Evolutionary conservation across 2,329 filamentous ascomycete species (phyloP).

Genomic region (Arachnomyces sp.): DNA sequence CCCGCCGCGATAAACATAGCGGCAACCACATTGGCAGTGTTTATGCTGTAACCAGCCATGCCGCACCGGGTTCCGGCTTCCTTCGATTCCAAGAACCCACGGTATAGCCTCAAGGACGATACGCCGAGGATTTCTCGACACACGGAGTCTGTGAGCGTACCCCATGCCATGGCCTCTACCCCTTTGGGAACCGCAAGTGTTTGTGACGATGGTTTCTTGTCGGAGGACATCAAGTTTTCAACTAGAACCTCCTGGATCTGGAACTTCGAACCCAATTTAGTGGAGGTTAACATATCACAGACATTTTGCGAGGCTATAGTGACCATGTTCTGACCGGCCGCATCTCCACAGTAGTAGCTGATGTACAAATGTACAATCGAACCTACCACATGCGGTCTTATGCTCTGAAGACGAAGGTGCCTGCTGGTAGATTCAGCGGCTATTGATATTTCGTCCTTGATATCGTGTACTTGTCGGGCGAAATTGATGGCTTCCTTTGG

Average conservation of each 20-base stretch:
- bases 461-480: slow-evolving; percentile 5
- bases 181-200: slow-evolving; percentile 17
- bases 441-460: slow-evolving; percentile 4
- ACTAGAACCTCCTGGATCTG: slow-evolving; percentile 12
- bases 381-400: slow-evolving; percentile 16
- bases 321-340: slow-evolving; percentile 24
- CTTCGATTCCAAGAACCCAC: slow-evolving; percentile 6
- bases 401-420: slow-evolving; percentile 8
- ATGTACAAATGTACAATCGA: slow-evolving; percentile 18
- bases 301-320: slow-evolving; percentile 22
- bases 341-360: slow-evolving; percentile 20
- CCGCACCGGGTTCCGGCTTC: slow-evolving; percentile 16
- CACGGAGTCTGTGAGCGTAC: slow-evolving; percentile 12
- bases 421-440: slow-evolving; percentile 10
- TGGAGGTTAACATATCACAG: slow-evolving; percentile 15
- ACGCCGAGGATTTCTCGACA: slow-evolving; percentile 15
- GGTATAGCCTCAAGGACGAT: slow-evolving; percentile 11
- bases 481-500: slow-evolving; percentile 16
- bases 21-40: slow-evolving; percentile 15
- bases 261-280: slow-evolving; percentile 5
- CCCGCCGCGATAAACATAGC: slow-evolving; percentile 20
- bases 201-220: slow-evolving; percentile 21
- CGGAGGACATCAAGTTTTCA: slow-evolving; percentile 18
- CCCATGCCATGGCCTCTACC: slow-evolving; percentile 21
- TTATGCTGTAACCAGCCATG: slow-evolving; percentile 13